These are phyloP conservation scores for Chlamydomonas urium DNA, from an alignment of 139 green algal genomes.

Conservation along the genomic window DNA sequence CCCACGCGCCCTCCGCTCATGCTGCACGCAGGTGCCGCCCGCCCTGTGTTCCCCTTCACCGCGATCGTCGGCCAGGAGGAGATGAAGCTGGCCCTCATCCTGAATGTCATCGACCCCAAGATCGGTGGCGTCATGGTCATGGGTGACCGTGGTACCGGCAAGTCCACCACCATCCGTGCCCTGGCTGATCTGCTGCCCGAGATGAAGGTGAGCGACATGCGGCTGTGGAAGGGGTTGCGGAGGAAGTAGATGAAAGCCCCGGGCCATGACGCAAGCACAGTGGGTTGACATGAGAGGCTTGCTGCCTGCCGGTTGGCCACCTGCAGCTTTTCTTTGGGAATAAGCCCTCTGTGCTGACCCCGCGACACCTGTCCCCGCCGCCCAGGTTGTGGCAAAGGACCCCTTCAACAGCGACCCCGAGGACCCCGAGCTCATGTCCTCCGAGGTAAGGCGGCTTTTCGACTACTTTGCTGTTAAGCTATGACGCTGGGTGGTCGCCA, in stretches of 20 bases:
- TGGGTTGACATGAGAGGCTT: no score
- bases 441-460: conserved; percentile 30
- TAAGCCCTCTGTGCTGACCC: no score
- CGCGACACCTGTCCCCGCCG: neutral
- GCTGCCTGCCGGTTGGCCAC: no score
- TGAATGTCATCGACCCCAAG: conserved; percentile 84
- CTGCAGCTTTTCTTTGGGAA: no score
- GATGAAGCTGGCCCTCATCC: conserved; percentile 86
- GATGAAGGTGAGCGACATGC: conserved; percentile 61
- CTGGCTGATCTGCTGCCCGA: conserved; percentile 83
- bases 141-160: conserved; percentile 86
- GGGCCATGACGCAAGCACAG: no score
- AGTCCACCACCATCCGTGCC: conserved; percentile 74
- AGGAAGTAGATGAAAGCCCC: no score
- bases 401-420: conserved; percentile 82
- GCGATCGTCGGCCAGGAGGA: conserved; percentile 86
- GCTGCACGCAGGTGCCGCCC: conserved; percentile 40
- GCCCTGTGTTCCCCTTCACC: conserved; percentile 77
- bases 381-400: conserved; percentile 67
- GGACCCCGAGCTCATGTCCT: conserved; percentile 77
- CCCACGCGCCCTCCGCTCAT: no score
- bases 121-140: conserved; percentile 94
- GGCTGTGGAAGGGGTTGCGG: no score
- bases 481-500: no score
- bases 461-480: no score